Percentiles rank a stretch among this genome's conserved stretches.
These are phyloP conservation scores for Coniochaeta prunicola DNA, from an alignment of 2,329 filamentous ascomycete species.

Conservation along the genomic window DNA sequence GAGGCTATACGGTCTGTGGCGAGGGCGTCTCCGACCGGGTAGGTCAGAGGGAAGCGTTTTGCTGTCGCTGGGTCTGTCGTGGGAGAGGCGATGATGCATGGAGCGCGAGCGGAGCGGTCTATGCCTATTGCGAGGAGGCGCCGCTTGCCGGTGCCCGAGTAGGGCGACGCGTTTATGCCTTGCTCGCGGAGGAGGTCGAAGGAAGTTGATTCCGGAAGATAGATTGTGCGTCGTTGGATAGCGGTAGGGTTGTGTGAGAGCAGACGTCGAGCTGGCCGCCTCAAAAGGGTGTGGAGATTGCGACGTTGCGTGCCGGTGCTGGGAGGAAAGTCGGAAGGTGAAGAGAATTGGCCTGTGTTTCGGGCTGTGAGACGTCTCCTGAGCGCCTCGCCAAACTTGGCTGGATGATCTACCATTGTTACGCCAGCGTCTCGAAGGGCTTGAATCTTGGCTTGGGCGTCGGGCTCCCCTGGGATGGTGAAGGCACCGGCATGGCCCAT, in stretches of 20 bases:
- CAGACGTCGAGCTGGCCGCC: neutral
- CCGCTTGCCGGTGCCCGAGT: constrained; percentile 26
- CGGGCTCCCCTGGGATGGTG: constrained; percentile 57
- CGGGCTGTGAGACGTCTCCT: constrained; percentile 44
- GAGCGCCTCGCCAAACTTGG: constrained; percentile 65
- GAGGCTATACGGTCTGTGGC: constrained; percentile 32
- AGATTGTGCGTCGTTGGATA: constrained; percentile 42
- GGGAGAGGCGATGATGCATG: constrained; percentile 57
- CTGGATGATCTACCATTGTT: constrained; percentile 67
- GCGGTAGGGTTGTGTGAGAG: neutral
- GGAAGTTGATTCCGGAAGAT: constrained; percentile 46
- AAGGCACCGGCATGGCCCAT: constrained; percentile 81
- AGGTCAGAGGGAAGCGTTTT: constrained; percentile 56
- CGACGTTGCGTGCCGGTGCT: constrained; percentile 32
- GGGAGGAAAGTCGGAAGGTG: neutral
- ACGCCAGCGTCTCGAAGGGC: constrained; percentile 60
- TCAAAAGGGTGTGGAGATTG: neutral
- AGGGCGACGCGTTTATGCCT: constrained; percentile 33
- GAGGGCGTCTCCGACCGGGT: constrained; percentile 26
- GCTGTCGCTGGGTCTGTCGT: constrained; percentile 31
- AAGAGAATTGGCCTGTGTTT: constrained; percentile 6
- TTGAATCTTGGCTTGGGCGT: constrained; percentile 57
- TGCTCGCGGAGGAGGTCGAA: constrained; percentile 47
- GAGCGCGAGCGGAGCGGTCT: constrained; percentile 53
- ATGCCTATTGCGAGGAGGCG: constrained; percentile 57